Evolutionary conservation across 2,329 filamentous ascomycete genomes (phyloP), one percentile per base, ranked within the genome.

Genomic region (Cladorrhinum sp.): DNA sequence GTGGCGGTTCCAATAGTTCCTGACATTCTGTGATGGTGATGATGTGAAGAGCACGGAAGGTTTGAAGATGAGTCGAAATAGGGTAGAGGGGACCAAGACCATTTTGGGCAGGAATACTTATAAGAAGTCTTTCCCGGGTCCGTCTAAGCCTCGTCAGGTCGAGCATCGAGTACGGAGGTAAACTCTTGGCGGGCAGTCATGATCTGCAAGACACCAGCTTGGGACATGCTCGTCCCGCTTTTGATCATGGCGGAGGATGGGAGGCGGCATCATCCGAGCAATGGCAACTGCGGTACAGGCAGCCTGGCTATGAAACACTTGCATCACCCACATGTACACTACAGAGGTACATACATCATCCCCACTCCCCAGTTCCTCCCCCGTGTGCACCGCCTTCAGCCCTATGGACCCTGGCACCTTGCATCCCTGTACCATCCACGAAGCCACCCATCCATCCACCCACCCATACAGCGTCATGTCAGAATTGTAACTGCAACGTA

Each of bases 341-440:
- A n/a, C 26, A 28, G 9, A 28, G 26, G 26, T 28, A 28, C 26
- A 28, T 28, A 5, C 26, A 4, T 28, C 26, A 28, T 28, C 26
- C 26, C 26, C 26, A 28, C 26, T 28, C 26, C 26, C 26, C 26
- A 28, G 26, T 28, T 5, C 9, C 4, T 28, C 9, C 9, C n/a
- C n/a, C n/a, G n/a, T 28, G 26, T 46, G 33, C 7, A 46, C 42
- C 2, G 8, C 23, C 51, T 39, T 65, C 63, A 65, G 63, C 63
- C 63, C 63, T 65, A 65, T 49, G 63, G 36, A 55, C 53, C 42
- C 55, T 50, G 21, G 10, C 20, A 20, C 52, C 2, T 18, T 30
- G 59, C 46, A 51, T 48, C 16, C 23, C 53, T 33, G 28, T 36
- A 56, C 24, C 36, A 16, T 20, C 42, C 16, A n/a, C n/a, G n/a